Percentiles rank a stretch among this genome's conserved stretches.
Evolutionary conservation across 2,329 filamentous ascomycete genomes (phyloP).

Genomic region (Hypoxylon sp.): DNA sequence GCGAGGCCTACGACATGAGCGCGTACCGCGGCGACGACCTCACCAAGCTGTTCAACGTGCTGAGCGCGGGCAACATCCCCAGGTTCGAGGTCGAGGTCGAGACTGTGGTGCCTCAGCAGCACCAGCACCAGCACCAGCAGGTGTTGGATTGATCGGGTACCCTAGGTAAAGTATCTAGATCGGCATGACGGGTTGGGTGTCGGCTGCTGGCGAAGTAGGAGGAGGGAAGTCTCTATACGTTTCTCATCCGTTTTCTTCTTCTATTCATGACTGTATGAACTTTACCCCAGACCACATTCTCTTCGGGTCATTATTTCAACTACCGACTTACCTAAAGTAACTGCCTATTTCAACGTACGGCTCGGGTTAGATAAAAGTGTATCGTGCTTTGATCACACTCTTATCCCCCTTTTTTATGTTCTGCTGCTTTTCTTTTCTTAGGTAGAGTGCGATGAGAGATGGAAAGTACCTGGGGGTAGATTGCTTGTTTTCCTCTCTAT

Average conservation of each 20-base stretch:
- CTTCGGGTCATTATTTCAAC: neutral
- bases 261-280: conserved; percentile 12
- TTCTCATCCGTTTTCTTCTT: neutral
- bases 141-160: neutral
- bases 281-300: neutral
- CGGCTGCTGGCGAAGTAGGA: neutral
- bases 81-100: conserved; percentile 53
- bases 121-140: neutral
- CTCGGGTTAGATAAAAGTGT: conserved; percentile 18
- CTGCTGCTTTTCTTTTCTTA: neutral
- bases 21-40: conserved; percentile 53
- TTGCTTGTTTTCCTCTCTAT: neutral
- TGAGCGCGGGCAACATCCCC: conserved; percentile 45
- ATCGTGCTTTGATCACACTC: conserved; percentile 4
- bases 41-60: conserved; percentile 46
- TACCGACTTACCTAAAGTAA: neutral
- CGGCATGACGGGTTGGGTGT: too few relatives aligned
- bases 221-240: neutral
- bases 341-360: neutral
- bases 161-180: too few relatives aligned
- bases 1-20: conserved; percentile 52
- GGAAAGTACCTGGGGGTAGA: neutral
- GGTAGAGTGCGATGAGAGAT: conserved; percentile 6
- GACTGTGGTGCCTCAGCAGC: neutral
- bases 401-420: neutral